phyloP scores from a whole-genome alignment of 2,329 filamentous ascomycete species.

The Volutella citrinella region DNA sequence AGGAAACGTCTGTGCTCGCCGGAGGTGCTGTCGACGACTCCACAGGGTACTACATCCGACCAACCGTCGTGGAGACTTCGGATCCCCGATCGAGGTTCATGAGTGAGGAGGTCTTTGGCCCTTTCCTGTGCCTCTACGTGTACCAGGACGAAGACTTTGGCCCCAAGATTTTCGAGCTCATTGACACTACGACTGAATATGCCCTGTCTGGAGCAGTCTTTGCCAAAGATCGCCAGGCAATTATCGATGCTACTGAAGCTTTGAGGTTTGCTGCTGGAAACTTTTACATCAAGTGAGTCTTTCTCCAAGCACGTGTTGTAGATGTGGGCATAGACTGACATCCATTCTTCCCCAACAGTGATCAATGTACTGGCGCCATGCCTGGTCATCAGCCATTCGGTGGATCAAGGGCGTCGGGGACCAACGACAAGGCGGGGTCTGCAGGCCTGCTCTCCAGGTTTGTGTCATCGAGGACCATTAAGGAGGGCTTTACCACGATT shows the following conservation, averaged over 20 bases:
- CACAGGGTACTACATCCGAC: too few relatives aligned
- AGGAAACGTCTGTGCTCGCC: too few relatives aligned
- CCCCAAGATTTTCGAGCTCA: too few relatives aligned
- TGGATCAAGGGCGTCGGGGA: conserved; percentile 60
- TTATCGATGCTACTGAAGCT: conserved; percentile 61
- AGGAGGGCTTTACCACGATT: conserved; percentile 61
- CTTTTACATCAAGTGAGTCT: conserved; percentile 60
- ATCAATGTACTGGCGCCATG: conserved; percentile 52
- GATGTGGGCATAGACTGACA: too few relatives aligned
- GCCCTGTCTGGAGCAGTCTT: conserved; percentile 67
- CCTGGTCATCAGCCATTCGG: conserved; percentile 68
- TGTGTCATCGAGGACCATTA: conserved; percentile 58
- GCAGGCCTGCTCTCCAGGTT: conserved; percentile 56
- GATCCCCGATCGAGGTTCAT: too few relatives aligned
- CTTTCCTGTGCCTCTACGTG: too few relatives aligned
- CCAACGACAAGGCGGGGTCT: conserved; percentile 66
- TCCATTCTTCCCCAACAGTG: too few relatives aligned
- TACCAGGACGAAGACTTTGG: too few relatives aligned
- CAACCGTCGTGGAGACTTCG: too few relatives aligned
- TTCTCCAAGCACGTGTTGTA: too few relatives aligned
- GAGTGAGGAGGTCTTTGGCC: too few relatives aligned
- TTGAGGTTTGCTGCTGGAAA: conserved; percentile 68
- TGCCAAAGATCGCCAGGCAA: conserved; percentile 58
- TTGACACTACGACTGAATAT: conserved; percentile 18
- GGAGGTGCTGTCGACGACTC: too few relatives aligned